Evolutionary conservation across 148 eudicot species (phyloP).

Genomic region (Rhododendron ovatum): DNA sequence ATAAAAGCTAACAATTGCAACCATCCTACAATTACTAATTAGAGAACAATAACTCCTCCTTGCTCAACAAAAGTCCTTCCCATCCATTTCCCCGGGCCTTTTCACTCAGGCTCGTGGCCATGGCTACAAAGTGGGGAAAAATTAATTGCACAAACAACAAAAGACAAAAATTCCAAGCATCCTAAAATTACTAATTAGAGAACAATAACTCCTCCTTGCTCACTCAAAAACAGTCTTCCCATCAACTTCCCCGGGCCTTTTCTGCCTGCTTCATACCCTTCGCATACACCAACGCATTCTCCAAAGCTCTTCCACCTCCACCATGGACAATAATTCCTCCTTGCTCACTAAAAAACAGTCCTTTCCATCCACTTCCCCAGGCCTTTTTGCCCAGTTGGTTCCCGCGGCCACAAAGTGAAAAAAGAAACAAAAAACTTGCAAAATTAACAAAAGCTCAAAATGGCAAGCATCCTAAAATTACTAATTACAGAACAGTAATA

Average conservation of each 20-base stretch:
- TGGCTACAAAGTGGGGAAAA: conserved; percentile 68
- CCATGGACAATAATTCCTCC: background rate
- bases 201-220: background rate
- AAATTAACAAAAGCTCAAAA: too few relatives aligned
- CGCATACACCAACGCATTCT: too few relatives aligned
- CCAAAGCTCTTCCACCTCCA: background rate
- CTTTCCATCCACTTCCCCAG: background rate
- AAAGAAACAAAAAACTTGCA: too few relatives aligned
- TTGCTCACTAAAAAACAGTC: background rate
- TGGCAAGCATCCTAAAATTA: background rate
- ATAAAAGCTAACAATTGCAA: background rate
- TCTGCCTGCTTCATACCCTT: too few relatives aligned
- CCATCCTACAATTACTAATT: background rate
- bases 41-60: conserved; percentile 57
- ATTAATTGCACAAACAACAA: background rate
- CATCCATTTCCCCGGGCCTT: conserved; percentile 31
- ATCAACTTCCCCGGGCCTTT: background rate
- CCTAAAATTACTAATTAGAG: background rate
- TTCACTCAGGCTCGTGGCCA: conserved; percentile 57
- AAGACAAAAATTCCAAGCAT: background rate
- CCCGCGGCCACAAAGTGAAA: too few relatives aligned
- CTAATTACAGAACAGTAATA: background rate
- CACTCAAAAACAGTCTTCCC: background rate
- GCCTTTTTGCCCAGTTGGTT: too few relatives aligned
- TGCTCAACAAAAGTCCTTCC: conserved; percentile 62